Evolutionary conservation across 495 filamentous ascomycete species (phyloP), one percentile per base, ranked within the genome.

Genomic region (Rostrohypoxylon terebratum): DNA sequence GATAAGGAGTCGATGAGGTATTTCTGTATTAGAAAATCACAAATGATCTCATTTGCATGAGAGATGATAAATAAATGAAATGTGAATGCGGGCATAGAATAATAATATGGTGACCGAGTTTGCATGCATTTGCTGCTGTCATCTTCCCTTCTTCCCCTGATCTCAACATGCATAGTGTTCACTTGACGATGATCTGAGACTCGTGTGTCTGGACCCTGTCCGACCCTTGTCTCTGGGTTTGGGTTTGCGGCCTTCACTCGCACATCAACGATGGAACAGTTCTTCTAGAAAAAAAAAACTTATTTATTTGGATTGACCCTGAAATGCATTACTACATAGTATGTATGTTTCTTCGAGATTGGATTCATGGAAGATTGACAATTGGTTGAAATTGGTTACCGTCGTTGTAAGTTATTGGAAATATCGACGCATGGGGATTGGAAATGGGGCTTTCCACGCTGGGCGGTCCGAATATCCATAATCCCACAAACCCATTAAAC

Each of bases 121-220:
- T 28, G 34, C 40, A 59, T 57, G 61, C 66, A 62, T 68, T 60
- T 53, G 48, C 48, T 53, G 20, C 57, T 61, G 31, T 34, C 60
- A 48, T 57, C n/a, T 40, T 53, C 58, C 66, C 66, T 66, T 57
- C n/a, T 40, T 53, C 58, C 66, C 66, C 71, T 73, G 66, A 73
- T 73, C 55, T 44, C 42, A 45, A 44, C 51, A 16, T 50, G 68
- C 68, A 70, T 66, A 51, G 33, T 28, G 45, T 66, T 47, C 44
- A 3, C 28, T 69, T 7, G 38, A 51, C 51, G 53, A 55, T 44
- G 57, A 72, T 65, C 71, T 59, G 64, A 64, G 63, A 69, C 66
- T 66, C 59, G 54, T 73, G 54, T 73, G 61, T 66, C 71, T 62
- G 62, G 71, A 69, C 60, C 71, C 60, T 63, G 64, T 57, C 40